Evolutionary conservation across 2,329 filamentous ascomycete species (phyloP), one percentile per base, ranked within the genome.

Genomic region (Exophiala xenobiotica): DNA sequence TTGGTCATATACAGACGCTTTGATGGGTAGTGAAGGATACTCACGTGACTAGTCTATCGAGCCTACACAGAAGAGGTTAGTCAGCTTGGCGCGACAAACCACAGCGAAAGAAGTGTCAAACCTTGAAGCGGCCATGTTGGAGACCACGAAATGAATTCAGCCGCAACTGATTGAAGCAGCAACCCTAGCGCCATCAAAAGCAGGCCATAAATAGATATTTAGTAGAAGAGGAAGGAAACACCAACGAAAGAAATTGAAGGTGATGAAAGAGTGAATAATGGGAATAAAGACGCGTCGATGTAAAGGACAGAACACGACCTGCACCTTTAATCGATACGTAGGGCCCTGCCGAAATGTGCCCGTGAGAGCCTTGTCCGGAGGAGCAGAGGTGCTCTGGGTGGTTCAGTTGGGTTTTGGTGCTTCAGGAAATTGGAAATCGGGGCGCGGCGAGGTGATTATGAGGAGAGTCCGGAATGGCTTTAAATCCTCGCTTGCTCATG

Each of bases 21-120:
- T 24, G 41, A 9, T 35, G 24, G 45, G 27, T 27, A 9, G n/a
- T n/a, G 19, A 11, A 18, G 12, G 6, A 40, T 33, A 86, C 87
- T 82, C 80, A 91, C 87, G 87, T 91, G 78, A 92, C 88, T 64
- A 92, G 79, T 68, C 88, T 84, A 76, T 91, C 88, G 65, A 92
- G 82, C 80, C 88, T 90, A 45, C 42, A 18, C 42, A n/a, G 23
- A 58, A 49, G 2, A 14, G 26, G 55, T 58, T 58, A 58, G 55
- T 14, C 18, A 18, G 44, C 43, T 54, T 53, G 46, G 53, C 49
- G 49, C 20, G 24, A 6, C 8, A 38, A 14, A 33, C 42, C 42
- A 16, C 22, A 9, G 23, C 38, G 45, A 14, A 46, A 37, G 29
- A 42, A 31, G 54, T 40, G 47, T 51, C 55, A 35, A 57, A 61